Conservation (phyloP, 2,329 filamentous ascomycete species). For the Alternaria ethzedia region DNA sequence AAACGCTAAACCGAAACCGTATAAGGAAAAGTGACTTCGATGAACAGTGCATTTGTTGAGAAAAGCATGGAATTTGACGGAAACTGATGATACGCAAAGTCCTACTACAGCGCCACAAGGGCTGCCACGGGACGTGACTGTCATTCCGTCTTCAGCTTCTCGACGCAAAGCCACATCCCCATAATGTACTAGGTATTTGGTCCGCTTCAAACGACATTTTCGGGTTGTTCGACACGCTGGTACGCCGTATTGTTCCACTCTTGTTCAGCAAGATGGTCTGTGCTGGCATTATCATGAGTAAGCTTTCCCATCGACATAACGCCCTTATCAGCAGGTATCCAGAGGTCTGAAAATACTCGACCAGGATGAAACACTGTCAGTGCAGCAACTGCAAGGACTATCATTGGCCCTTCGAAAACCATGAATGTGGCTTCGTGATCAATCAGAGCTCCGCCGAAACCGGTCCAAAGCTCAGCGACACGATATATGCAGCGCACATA, state of each 20-base stretch:
- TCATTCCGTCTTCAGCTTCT: no score
- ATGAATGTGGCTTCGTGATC: constrained; percentile 57
- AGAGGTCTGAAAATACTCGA: constrained; percentile 25
- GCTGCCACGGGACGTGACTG: not conserved
- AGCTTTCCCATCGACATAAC: constrained; percentile 18
- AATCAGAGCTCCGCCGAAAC: constrained; percentile 52
- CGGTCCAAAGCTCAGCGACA: constrained; percentile 55
- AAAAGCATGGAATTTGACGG: not conserved
- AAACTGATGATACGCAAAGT: not conserved
- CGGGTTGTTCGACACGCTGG: constrained; percentile 10
- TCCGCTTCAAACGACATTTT: not conserved
- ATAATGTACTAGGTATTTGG: not conserved
- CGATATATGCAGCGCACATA: constrained; percentile 56
- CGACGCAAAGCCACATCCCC: not conserved
- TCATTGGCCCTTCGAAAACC: constrained; percentile 60
- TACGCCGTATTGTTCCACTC: constrained; percentile 23
- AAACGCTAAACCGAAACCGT: not conserved
- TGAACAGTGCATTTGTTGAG: not conserved
- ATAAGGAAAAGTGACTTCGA: not conserved
- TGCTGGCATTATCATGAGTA: constrained; percentile 8
- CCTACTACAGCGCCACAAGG: not conserved
- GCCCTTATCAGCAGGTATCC: constrained; percentile 26
- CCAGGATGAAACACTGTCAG: constrained; percentile 56
- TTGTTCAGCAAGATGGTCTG: constrained; percentile 13
- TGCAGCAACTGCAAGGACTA: constrained; percentile 53